Percentiles rank a stretch among this genome's conserved stretches.
Evolutionary conservation across 1,284 basidiomycete genomes (phyloP).

Genomic region (Trichosporon ovoides): DNA sequence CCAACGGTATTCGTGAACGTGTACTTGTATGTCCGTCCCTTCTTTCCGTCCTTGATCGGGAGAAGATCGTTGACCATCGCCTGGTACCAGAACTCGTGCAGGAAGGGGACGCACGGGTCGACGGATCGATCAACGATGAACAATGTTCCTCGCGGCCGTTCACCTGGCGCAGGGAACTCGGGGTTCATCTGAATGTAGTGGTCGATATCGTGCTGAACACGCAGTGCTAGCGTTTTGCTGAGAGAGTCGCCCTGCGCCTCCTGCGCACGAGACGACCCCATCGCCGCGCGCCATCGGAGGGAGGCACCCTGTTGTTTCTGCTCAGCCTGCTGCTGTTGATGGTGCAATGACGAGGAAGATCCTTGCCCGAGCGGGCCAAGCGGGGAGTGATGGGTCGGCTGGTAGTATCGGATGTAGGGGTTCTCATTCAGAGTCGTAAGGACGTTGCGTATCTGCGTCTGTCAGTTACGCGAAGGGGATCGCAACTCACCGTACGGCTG

Average conservation of each 20-base stretch:
- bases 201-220: constrained; percentile 74
- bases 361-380: constrained; percentile 69
- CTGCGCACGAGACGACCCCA: constrained; percentile 37
- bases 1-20: constrained; percentile 76
- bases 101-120: constrained; percentile 82
- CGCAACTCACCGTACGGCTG: constrained; percentile 44
- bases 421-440: constrained; percentile 90
- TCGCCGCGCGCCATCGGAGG: constrained; percentile 45
- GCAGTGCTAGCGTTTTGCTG: constrained; percentile 70
- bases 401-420: constrained; percentile 90
- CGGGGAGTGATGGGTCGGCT: constrained; percentile 74
- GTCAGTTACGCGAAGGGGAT: constrained; percentile 14
- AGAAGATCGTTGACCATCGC: constrained; percentile 96
- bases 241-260: constrained; percentile 54
- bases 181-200: constrained; percentile 77
- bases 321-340: constrained; percentile 53
- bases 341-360: neutral
- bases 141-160: constrained; percentile 65
- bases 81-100: constrained; percentile 99
- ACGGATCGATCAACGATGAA: constrained; percentile 93
- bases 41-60: constrained; percentile 75
- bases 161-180: constrained; percentile 61
- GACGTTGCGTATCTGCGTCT: constrained; percentile 73
- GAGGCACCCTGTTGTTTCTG: constrained; percentile 12
- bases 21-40: constrained; percentile 66